Base-by-base conservation (phyloP, 305 asterid species). In the Rubia peregrina region DNA sequence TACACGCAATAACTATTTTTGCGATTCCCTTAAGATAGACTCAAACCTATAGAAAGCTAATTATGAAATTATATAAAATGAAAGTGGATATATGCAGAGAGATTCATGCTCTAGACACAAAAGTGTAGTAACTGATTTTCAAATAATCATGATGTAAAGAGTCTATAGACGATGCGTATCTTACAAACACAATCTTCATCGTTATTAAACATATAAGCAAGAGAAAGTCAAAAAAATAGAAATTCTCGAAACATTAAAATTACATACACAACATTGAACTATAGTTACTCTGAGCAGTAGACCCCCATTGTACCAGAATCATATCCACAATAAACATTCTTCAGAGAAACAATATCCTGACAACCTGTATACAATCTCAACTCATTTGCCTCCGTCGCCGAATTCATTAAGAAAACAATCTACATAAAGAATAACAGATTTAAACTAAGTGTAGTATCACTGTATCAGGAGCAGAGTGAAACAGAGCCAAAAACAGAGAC, bases 301-400 rank as follows among this genome's bases (percentile, higher is more conserved):
- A 81, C 40, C 87, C 90, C 97, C n/a, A 90, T 90, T 17, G 97
- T 87, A 24, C 76, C 96, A 30, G 87, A 78, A 11, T 95, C 96
- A 79, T 91, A 87, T 24, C 97, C 95, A 79, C 89, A 95, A 80
- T 90, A 87, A 14, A 88, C 91, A 42, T 87, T 90, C 88, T 96
- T 85, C 17, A 90, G 67, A 24, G 97, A 87, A 57, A 91, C 78
- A 57, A 91, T 85, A 72, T 91, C 97, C 12, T 87, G 87, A 72
- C 87, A 86, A 4, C 89, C 82, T 0, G 90, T 85, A 75, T 90
- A 81, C 65, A 89, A 74, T 41, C 87, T 78, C 0, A 89, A 81
- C 80, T 91, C 97, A 60, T 91, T 91, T 11, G 96, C 97, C 82
- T 91, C 96, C 0, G 97, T 91, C 77, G 92, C 97, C 11, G 97